Base-by-base conservation (phyloP, 2,329 filamentous ascomycete genomes). In the Fusarium bulbicola region DNA sequence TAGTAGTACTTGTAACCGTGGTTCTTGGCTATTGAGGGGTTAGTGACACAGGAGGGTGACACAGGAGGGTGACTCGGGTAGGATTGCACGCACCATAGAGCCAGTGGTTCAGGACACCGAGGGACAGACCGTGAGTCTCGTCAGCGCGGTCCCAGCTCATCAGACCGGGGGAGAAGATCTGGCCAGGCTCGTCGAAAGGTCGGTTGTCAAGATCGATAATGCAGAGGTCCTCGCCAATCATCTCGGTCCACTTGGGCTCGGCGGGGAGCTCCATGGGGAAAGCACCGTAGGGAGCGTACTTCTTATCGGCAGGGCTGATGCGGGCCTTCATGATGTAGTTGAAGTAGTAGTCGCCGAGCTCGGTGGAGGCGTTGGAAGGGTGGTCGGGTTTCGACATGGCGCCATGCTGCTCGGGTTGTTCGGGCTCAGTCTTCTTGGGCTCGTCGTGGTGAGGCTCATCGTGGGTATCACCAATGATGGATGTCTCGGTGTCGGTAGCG, bases 1-100 rank as follows among this genome's bases (percentile, higher is more conserved):
- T 83, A 85, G 77, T 85, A 85, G 80, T 86, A 85, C 74, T 83
- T 83, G 80, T 86, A 86, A 56, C 84, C 84, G 72, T 86, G 84
- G 60, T 85, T 84, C 69, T 81, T 82, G 74, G 84, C 83, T 84
- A 67, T 39, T 37, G 40, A 65, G 32, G 21, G 46, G 70, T 79
- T 61, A 81, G 77, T 50, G 59, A 49, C 34, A 56, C 21, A 43
- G 37, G 16, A 21, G 12, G 30, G 26, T 36, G 42, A 37, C 28
- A 56, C 21, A 43, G 37, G 16, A 21, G 12, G 30, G 26, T 36
- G 42, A 37, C 28, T 39, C 21, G 36, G 20, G 20, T 16, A 20
- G 37, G 42, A 39, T 30, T 21, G 30, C 45, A 66, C 69, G 42
- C 72, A 84, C 82, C 79, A 70, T 85, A 86, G 11, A 85, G 76